A percentile compares a stretch with the other conserved stretches of the same genome.
phyloP scores from a whole-genome alignment of 441 rosid genomes.

The Gossypium davidsonii region DNA sequence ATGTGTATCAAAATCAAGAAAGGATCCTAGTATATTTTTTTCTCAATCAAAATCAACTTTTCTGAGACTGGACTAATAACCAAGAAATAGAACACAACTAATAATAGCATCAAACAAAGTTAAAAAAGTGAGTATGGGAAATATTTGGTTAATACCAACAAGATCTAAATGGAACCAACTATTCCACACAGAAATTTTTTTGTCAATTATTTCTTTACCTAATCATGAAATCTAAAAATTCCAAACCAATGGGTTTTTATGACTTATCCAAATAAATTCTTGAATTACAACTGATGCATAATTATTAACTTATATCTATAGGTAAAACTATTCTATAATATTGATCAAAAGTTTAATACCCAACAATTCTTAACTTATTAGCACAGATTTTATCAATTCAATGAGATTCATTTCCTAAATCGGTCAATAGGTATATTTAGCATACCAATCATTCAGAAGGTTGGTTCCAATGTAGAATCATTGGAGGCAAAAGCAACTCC shows the following conservation, averaged over 20 bases:
- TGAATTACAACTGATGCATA: too few species aligned
- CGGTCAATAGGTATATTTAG: too few species aligned
- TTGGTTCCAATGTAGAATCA: too few species aligned
- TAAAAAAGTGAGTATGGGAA: neutral
- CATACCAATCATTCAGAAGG: too few species aligned
- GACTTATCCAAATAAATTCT: neutral
- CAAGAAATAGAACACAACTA: neutral
- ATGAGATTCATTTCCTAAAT: too few species aligned
- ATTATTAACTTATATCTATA: too few species aligned
- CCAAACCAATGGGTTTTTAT: neutral
- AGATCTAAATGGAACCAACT: neutral
- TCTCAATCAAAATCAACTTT: conserved; percentile 2
- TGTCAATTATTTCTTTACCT: conserved; percentile 8
- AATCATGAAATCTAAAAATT: neutral
- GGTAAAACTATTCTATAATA: too few species aligned
- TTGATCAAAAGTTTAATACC: too few species aligned
- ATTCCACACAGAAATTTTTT: too few species aligned
- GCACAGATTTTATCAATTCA: too few species aligned
- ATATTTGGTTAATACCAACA: conserved; percentile 2
- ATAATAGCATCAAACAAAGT: neutral
- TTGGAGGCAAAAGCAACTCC: too few species aligned
- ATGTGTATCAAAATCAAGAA: neutral
- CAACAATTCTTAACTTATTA: too few species aligned
- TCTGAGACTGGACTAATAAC: neutral
- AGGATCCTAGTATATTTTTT: neutral